Conservation (phyloP, 2,329 filamentous ascomycete species). For the Ophiocordyceps camponoti-rufipedis region DNA sequence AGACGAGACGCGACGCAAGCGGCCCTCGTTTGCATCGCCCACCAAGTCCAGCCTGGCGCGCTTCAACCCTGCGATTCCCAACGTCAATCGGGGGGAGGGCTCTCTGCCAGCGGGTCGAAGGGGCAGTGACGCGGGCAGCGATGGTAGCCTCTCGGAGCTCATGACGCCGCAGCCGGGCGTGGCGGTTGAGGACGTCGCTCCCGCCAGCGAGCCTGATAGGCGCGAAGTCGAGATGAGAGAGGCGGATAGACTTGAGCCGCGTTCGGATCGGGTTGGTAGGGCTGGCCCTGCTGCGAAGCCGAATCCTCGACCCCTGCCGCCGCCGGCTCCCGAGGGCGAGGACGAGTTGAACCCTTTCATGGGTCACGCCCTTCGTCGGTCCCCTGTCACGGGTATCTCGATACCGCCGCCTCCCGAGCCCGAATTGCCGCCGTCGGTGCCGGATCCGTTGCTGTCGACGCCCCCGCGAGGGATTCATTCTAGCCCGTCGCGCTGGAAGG, state of each 20-base stretch:
- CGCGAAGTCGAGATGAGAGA: slow-evolving; percentile 5
- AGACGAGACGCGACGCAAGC: slow-evolving; percentile 10
- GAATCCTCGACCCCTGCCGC: slow-evolving; percentile 27
- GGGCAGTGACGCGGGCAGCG: slow-evolving; percentile 3
- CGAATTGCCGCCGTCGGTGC: slow-evolving; percentile 40
- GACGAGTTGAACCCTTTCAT: slow-evolving; percentile 14
- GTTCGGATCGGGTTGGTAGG: slow-evolving; percentile 13
- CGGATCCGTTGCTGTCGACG: slow-evolving; percentile 33
- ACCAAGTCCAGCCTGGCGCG: slow-evolving; percentile 45
- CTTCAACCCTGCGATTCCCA: slow-evolving; percentile 35
- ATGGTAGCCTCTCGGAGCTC: slow-evolving; percentile 10
- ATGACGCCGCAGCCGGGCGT: slow-evolving; percentile 11
- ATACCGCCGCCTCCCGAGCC: slow-evolving; percentile 29
- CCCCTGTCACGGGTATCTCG: slow-evolving; percentile 13
- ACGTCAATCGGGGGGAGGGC: slow-evolving; percentile 19
- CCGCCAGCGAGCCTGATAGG: slow-evolving; percentile 6
- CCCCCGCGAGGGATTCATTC: slow-evolving; percentile 41
- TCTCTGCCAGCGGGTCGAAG: neutral
- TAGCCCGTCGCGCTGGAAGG: slow-evolving; percentile 31
- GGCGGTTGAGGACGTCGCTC: slow-evolving; percentile 8
- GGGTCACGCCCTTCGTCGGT: slow-evolving; percentile 10
- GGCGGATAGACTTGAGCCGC: slow-evolving; percentile 2
- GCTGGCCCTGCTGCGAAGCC: slow-evolving; percentile 22
- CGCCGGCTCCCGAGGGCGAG: slow-evolving; percentile 15
- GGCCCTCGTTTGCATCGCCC: slow-evolving; percentile 47